Percentiles rank a stretch among this genome's conserved stretches.
phyloP scores from a whole-genome alignment of 331 rosid genomes.

The Malus hybrid region DNA sequence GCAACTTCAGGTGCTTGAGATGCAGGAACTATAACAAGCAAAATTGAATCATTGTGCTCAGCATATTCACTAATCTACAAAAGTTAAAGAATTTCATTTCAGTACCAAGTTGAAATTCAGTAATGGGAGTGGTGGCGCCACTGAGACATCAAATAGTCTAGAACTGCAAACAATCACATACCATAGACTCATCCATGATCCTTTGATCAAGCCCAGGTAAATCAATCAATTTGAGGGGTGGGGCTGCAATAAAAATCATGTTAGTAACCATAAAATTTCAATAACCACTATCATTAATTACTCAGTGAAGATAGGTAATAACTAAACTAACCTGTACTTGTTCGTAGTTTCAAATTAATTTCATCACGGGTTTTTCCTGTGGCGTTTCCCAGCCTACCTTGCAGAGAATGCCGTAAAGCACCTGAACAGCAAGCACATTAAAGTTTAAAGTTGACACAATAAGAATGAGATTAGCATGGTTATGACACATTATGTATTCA shows the following conservation, averaged over 20 bases:
- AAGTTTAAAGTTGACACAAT: background rate
- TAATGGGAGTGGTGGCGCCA: background rate
- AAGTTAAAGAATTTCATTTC: background rate
- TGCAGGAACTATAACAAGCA: constrained; percentile 79
- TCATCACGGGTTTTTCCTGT: constrained; percentile 70
- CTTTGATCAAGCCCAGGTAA: constrained; percentile 95
- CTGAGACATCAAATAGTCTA: background rate
- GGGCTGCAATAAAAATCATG: constrained; percentile 46
- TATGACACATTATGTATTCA: background rate
- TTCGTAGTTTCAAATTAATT: constrained; percentile 69
- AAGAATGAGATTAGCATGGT: background rate
- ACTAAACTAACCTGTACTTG: constrained; percentile 62
- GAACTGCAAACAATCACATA: constrained; percentile 23
- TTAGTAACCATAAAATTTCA: background rate
- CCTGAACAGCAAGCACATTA: constrained; percentile 31
- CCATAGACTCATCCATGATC: constrained; percentile 70
- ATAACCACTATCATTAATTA: background rate
- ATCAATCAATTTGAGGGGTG: constrained; percentile 86
- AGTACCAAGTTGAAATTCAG: background rate
- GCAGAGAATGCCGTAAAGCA: constrained; percentile 87
- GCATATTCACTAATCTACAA: constrained; percentile 81
- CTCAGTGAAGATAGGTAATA: background rate
- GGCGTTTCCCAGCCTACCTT: constrained; percentile 78
- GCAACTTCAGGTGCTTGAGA: constrained; percentile 87
- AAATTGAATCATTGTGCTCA: constrained; percentile 84